Conservation (phyloP, 2,329 filamentous ascomycete genomes). For the Colletotrichum spinosum region DNA sequence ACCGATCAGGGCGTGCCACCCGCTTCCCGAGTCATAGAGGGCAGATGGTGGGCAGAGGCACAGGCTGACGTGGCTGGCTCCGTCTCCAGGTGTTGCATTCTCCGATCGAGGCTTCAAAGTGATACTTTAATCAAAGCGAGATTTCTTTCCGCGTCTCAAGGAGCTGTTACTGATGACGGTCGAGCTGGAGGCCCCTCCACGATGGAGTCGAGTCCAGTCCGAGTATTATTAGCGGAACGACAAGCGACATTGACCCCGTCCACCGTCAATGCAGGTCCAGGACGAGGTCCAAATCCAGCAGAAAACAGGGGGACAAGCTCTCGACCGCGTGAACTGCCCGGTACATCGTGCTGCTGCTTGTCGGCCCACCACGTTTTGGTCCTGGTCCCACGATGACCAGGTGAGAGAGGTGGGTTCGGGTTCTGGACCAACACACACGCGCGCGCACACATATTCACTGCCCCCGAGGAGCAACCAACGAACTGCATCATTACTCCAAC, state of each 20-base stretch:
- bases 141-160: slow-evolving; percentile 10
- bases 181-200: slow-evolving; percentile 3
- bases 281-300: neutral
- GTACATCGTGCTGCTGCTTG: neutral
- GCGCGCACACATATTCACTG: neutral
- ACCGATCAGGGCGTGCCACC: slow-evolving; percentile 4
- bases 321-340: neutral
- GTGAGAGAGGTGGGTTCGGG: slow-evolving; percentile 22
- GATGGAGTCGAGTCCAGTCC: neutral
- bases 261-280: slow-evolving; percentile 8
- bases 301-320: neutral
- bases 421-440: slow-evolving; percentile 4
- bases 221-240: slow-evolving; percentile 5
- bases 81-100: neutral
- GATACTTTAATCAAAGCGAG: slow-evolving; percentile 8
- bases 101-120: slow-evolving; percentile 1
- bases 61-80: slow-evolving; percentile 23
- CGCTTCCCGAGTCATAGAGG: slow-evolving; percentile 12
- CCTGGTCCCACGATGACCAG: neutral
- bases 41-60: slow-evolving; percentile 8
- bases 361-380: neutral
- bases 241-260: slow-evolving; percentile 22
- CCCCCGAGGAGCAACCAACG: neutral
- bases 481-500: slow-evolving; percentile 16
- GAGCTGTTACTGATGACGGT: neutral